phyloP scores from a whole-genome alignment of 139 green algal species.

The Edaphochlamys debaryana region DNA sequence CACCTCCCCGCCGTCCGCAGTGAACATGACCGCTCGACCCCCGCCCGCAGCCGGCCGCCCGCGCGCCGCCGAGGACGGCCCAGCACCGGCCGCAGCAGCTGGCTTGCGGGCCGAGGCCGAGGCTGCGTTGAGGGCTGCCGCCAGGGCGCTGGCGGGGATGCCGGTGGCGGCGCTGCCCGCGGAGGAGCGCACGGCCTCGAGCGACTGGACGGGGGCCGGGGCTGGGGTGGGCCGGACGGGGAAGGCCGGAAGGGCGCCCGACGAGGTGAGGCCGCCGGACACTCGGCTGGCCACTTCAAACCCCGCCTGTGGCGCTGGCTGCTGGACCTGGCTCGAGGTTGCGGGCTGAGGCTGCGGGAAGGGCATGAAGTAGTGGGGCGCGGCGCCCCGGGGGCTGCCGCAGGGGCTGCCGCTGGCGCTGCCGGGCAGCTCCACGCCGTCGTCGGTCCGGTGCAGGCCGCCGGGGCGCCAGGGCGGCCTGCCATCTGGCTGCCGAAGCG shows the following conservation, averaged over 20 bases:
- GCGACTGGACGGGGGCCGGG: background rate
- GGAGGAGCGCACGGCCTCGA: too few relatives aligned
- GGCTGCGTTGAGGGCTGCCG: background rate
- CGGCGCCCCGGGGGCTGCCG: background rate
- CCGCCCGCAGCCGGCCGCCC: too few relatives aligned
- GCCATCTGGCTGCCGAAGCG: background rate
- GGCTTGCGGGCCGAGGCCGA: too few relatives aligned
- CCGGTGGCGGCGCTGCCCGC: too few relatives aligned
- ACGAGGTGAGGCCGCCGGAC: too few relatives aligned
- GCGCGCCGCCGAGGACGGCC: too few relatives aligned
- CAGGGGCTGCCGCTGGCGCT: background rate
- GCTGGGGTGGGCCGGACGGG: too few relatives aligned
- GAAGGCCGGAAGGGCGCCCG: background rate
- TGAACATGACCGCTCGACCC: background rate
- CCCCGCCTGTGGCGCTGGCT: too few relatives aligned
- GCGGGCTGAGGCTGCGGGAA: background rate
- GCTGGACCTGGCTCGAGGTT: background rate
- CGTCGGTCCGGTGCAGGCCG: background rate
- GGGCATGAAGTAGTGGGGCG: background rate
- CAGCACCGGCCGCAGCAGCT: too few relatives aligned
- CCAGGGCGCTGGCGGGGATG: background rate
- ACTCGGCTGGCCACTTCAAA: background rate
- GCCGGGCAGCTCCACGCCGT: background rate
- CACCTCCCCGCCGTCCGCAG: background rate
- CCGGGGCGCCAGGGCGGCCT: background rate